Evolutionary conservation across 2,329 filamentous ascomycete genomes (phyloP).

Genomic region (Ophiosphaerella narmari): DNA sequence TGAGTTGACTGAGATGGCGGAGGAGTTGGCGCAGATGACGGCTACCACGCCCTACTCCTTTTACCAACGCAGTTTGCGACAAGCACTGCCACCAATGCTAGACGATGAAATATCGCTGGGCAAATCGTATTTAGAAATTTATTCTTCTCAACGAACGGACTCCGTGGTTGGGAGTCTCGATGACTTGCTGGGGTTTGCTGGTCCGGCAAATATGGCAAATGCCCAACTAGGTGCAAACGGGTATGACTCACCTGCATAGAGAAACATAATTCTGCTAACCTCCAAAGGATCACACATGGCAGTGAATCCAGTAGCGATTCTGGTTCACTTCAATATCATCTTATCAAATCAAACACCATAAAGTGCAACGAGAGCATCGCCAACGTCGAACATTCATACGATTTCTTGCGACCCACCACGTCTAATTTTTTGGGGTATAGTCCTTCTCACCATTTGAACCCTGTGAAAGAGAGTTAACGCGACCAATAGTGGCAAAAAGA

Average conservation of each 20-base stretch:
- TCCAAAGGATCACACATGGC: neutral
- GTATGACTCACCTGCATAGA: neutral
- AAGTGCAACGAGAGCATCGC: neutral
- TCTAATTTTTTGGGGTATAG: neutral
- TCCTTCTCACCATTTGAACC: neutral
- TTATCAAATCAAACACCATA: neutral
- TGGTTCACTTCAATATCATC: slow-evolving; percentile 3
- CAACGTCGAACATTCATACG: neutral
- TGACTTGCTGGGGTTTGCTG: neutral
- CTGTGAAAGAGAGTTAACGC: neutral
- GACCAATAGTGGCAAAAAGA: neutral
- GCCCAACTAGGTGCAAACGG: neutral
- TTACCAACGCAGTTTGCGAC: neutral
- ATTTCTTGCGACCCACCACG: neutral
- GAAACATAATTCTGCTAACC: too few species aligned
- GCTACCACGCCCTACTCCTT: slow-evolving; percentile 2
- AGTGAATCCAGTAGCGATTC: neutral
- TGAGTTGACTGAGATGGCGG: neutral
- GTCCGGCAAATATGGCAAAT: neutral
- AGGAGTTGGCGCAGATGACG: neutral
- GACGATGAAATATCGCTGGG: neutral
- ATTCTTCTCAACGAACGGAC: neutral
- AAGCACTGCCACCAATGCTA: neutral
- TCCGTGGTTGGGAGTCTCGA: neutral
- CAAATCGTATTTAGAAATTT: neutral